Evolutionary conservation across 2,329 filamentous ascomycete species (phyloP).

Genomic region (Coniella vitis): DNA sequence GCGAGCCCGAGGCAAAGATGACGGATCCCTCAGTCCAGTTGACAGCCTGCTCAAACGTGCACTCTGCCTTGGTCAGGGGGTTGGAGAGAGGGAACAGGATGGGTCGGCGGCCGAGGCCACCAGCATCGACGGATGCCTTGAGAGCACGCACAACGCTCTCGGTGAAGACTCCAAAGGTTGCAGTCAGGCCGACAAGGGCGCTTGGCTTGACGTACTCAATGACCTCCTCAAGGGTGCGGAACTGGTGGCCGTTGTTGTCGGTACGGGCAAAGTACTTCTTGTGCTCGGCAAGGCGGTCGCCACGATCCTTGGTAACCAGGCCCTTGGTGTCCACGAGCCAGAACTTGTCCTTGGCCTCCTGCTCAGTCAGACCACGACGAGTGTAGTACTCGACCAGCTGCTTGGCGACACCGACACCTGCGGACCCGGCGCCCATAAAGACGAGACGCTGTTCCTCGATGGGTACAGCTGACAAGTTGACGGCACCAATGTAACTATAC

Average conservation of each 20-base stretch:
- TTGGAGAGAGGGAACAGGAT: constrained; percentile 97
- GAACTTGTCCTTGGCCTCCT: constrained; percentile 84
- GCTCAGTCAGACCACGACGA: constrained; percentile 80
- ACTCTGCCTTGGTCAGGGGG: constrained; percentile 93
- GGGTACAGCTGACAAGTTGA: constrained; percentile 79
- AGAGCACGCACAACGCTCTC: constrained; percentile 72
- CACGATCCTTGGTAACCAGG: constrained; percentile 86
- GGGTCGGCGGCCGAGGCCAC: constrained; percentile 66
- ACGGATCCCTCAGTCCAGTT: constrained; percentile 84
- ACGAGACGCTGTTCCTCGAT: constrained; percentile 88
- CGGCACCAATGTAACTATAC: constrained; percentile 56
- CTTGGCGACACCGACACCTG: constrained; percentile 94
- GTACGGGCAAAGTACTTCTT: constrained; percentile 64
- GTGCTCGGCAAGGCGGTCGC: constrained; percentile 89
- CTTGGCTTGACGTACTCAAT: constrained; percentile 94
- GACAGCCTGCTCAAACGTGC: constrained; percentile 91
- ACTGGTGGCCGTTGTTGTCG: constrained; percentile 60
- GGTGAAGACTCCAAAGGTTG: constrained; percentile 91
- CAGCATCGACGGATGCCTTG: constrained; percentile 56
- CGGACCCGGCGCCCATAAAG: constrained; percentile 92
- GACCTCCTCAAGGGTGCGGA: constrained; percentile 79
- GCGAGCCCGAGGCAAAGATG: constrained; percentile 92
- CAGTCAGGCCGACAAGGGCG: constrained; percentile 88
- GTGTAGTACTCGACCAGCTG: constrained; percentile 97
- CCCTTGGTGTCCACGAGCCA: constrained; percentile 97